Percentiles rank a stretch among this genome's conserved stretches.
These are phyloP conservation scores for Bertia moriformis DNA, from an alignment of 2,329 filamentous ascomycete species.

Conservation along the genomic window DNA sequence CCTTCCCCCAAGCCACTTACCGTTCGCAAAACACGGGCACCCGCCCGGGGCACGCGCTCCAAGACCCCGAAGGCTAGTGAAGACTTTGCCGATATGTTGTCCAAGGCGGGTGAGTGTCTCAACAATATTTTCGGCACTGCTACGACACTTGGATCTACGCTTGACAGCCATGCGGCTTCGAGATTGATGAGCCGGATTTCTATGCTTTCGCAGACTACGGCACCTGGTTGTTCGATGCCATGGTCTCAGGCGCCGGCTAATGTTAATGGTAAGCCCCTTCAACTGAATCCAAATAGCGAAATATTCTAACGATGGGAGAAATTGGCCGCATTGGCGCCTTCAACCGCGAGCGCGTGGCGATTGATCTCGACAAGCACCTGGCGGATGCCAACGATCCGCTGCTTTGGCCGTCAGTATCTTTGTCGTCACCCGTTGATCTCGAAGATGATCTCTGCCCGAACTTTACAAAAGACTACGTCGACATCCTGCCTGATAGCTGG, in stretches of 20 bases:
- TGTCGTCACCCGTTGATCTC: neutral
- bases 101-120: neutral
- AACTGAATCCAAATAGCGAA: too few relatives aligned
- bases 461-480: slow-evolving; percentile 38
- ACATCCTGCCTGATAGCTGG: slow-evolving; percentile 42
- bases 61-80: neutral
- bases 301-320: too few relatives aligned
- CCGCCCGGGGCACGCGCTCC: neutral
- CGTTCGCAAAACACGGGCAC: neutral
- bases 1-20: neutral
- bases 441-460: slow-evolving; percentile 8
- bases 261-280: neutral
- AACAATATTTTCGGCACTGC: neutral
- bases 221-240: neutral
- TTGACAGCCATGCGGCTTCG: neutral
- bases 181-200: slow-evolving; percentile 1
- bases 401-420: neutral
- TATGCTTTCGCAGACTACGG: neutral
- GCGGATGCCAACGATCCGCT: neutral
- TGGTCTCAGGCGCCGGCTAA: neutral
- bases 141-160: neutral
- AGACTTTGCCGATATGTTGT: neutral
- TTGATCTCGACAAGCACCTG: neutral
- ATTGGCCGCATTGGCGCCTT: neutral
- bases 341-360: neutral